Percentiles rank a stretch among this genome's conserved stretches.
These are phyloP conservation scores for Erythrobasidium yunnanense DNA, from an alignment of 768 basidiomycete genomes.

Conservation along the genomic window DNA sequence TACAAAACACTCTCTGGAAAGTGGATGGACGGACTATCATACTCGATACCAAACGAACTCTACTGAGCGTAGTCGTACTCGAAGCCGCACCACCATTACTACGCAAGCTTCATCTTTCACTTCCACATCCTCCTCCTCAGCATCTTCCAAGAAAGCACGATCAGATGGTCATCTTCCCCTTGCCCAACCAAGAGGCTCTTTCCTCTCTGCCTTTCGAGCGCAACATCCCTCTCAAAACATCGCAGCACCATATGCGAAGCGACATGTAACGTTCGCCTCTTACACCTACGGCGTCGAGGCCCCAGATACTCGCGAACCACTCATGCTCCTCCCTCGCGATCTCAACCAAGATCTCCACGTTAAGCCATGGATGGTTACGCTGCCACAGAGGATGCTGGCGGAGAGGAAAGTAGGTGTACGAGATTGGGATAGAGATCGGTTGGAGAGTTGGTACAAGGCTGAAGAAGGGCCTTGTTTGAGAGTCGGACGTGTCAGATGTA, in stretches of 20 bases:
- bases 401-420: not conserved
- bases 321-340: constrained; percentile 5
- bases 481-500: not conserved
- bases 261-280: not conserved
- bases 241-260: not conserved
- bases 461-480: not conserved
- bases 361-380: constrained; percentile 18
- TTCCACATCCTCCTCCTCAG: too few species aligned
- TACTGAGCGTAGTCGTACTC: too few species aligned
- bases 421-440: constrained; percentile 24
- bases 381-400: constrained; percentile 4
- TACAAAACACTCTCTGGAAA: too few species aligned
- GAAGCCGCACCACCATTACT: too few species aligned
- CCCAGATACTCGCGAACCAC: not conserved
- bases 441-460: not conserved
- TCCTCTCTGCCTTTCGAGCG: too few species aligned
- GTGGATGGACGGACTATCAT: too few species aligned
- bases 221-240: too few species aligned
- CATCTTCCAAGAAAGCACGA: too few species aligned
- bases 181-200: too few species aligned
- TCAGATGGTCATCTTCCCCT: too few species aligned
- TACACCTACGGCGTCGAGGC: not conserved
- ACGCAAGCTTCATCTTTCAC: too few species aligned
- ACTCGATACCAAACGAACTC: too few species aligned
- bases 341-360: constrained; percentile 14